These are phyloP conservation scores for Sporobolomyces roseus DNA, from an alignment of 768 basidiomycete genomes.

Conservation along the genomic window DNA sequence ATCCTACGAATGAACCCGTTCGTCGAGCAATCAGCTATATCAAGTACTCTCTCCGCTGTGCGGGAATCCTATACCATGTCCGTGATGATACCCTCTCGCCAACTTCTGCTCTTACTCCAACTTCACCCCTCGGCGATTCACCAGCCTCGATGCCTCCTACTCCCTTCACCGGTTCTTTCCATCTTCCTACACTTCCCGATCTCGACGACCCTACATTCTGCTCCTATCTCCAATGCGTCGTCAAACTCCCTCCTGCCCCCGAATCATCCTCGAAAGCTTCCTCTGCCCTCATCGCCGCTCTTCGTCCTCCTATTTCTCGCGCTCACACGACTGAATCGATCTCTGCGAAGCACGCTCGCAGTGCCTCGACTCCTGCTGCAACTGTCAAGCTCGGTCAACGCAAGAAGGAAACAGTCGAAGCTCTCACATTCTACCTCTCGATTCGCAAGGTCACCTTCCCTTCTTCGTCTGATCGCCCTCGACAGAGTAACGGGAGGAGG, in stretches of 20 bases:
- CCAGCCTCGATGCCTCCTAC: slow-evolving; percentile 18
- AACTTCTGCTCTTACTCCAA: background rate
- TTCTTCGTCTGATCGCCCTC: background rate
- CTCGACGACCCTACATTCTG: slow-evolving; percentile 15
- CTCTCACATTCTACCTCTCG: slow-evolving; percentile 36
- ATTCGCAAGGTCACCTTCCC: slow-evolving; percentile 11
- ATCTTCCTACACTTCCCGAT: slow-evolving; percentile 4
- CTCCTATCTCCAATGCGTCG: slow-evolving; percentile 37
- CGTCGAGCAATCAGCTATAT: slow-evolving; percentile 45
- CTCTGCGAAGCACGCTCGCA: background rate
- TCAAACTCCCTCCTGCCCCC: slow-evolving; percentile 5
- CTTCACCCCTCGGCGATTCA: background rate
- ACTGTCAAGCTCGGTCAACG: slow-evolving; percentile 3
- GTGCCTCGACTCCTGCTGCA: slow-evolving; percentile 21
- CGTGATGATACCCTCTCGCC: slow-evolving; percentile 10
- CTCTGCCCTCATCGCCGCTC: slow-evolving; percentile 31
- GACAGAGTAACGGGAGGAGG: background rate
- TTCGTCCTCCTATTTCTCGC: slow-evolving; percentile 16
- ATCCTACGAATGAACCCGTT: slow-evolving; percentile 45
- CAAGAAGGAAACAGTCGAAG: slow-evolving; percentile 28
- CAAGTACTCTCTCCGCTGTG: slow-evolving; percentile 47
- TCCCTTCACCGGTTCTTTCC: slow-evolving; percentile 13
- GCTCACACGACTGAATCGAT: background rate
- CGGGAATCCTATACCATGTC: slow-evolving; percentile 47
- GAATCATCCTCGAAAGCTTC: slow-evolving; percentile 21